Evolutionary conservation across 148 eudicot genomes (phyloP).

Genomic region (Heliamphora exappendiculata): DNA sequence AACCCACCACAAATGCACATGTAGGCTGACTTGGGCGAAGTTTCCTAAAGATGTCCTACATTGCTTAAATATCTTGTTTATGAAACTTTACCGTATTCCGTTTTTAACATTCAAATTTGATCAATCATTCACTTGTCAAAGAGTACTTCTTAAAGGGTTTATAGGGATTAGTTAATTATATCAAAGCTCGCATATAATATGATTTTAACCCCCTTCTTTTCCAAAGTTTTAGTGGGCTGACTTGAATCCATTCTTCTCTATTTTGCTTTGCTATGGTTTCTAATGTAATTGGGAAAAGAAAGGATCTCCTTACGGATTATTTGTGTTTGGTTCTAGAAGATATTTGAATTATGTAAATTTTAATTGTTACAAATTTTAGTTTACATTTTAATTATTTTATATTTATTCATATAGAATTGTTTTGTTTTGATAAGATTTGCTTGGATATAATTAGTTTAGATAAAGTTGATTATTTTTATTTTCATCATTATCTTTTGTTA

Average conservation of each 20-base stretch:
- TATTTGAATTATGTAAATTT: too few relatives aligned
- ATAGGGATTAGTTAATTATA: not conserved
- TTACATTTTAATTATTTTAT: too few relatives aligned
- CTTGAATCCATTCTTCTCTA: not conserved
- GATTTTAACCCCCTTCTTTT: not conserved
- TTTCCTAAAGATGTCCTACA: not conserved
- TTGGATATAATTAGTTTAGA: too few relatives aligned
- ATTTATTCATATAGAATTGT: too few relatives aligned
- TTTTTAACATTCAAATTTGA: not conserved
- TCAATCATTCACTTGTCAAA: not conserved
- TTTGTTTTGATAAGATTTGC: too few relatives aligned
- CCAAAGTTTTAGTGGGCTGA: not conserved
- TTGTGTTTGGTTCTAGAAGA: too few relatives aligned
- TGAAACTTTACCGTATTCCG: not conserved
- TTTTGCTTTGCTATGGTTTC: not conserved
- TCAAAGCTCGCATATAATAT: not conserved
- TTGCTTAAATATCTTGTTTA: not conserved
- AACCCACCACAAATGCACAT: not conserved
- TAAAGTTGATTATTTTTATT: too few relatives aligned
- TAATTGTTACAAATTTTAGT: too few relatives aligned
- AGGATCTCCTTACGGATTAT: too few relatives aligned
- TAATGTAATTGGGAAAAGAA: too few relatives aligned
- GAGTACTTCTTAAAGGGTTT: not conserved
- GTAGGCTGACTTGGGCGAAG: not conserved
- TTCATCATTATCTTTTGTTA: too few relatives aligned